Conservation (phyloP, 768 basidiomycete species). For the Coprinopsis cinerea region DNA sequence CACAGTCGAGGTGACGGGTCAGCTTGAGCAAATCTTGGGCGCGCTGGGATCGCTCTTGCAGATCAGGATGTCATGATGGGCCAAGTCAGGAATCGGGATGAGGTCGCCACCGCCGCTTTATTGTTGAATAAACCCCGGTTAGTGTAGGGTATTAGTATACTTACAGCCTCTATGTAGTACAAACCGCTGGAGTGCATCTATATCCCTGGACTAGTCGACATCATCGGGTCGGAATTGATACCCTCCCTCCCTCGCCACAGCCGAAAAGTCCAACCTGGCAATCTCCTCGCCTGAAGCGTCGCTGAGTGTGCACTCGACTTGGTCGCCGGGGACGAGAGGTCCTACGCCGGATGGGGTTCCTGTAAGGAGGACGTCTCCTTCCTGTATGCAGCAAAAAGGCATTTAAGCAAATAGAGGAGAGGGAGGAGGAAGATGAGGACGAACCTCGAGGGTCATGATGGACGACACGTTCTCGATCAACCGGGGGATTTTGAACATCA, state of each 20-base stretch:
- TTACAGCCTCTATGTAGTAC: no score
- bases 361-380: slow-evolving; percentile 87
- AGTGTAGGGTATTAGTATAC: no score
- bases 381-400: slow-evolving; percentile 35
- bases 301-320: slow-evolving; percentile 65
- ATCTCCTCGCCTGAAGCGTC: slow-evolving; percentile 52
- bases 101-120: no score
- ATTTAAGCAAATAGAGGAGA: neutral
- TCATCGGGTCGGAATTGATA: no score
- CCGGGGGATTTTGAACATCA: slow-evolving; percentile 88
- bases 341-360: slow-evolving; percentile 93
- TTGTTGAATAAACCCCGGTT: no score
- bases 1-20: no score
- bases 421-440: neutral
- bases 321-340: slow-evolving; percentile 68
- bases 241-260: slow-evolving; percentile 62
- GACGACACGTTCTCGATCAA: slow-evolving; percentile 89
- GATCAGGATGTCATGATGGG: no score
- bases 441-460: slow-evolving; percentile 94
- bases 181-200: no score
- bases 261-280: slow-evolving; percentile 57
- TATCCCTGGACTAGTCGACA: no score
- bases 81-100: no score
- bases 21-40: no score
- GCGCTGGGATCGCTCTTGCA: no score